Conservation (phyloP, 169 alveolate genomes). For the Cryptosporidium andersoni region DNA sequence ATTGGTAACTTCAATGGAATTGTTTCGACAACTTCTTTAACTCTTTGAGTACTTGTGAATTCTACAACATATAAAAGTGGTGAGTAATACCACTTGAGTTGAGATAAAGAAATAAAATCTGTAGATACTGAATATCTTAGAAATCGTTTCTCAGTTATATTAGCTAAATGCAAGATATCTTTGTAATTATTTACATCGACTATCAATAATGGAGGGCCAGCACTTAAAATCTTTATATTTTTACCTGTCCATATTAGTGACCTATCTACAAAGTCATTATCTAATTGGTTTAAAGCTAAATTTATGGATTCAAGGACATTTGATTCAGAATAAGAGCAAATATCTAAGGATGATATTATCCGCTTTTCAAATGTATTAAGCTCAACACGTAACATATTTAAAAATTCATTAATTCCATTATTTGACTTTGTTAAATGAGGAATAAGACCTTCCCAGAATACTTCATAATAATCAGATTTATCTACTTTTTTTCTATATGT, state of each 20-base stretch:
- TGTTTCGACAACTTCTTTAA: constrained; percentile 3
- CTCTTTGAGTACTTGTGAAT: neutral
- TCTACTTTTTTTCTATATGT: constrained; percentile 15
- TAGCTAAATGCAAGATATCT: constrained; percentile 23
- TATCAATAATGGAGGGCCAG: constrained; percentile 49
- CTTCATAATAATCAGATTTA: constrained; percentile 15
- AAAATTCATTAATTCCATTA: constrained; percentile 10
- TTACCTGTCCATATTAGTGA: constrained; percentile 64
- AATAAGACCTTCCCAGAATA: constrained; percentile 56
- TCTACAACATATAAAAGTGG: constrained; percentile 7
- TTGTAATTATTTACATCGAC: constrained; percentile 8
- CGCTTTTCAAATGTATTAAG: constrained; percentile 3
- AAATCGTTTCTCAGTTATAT: constrained; percentile 54
- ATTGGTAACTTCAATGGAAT: constrained; percentile 22
- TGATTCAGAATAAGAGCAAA: constrained; percentile 36
- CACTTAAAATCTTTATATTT: constrained; percentile 35
- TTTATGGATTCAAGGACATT: constrained; percentile 49
- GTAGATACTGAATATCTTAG: constrained; percentile 37
- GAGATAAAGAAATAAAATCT: constrained; percentile 55
- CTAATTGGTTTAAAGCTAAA: constrained; percentile 35
- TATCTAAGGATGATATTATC: neutral
- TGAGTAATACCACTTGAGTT: constrained; percentile 40
- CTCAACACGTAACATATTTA: constrained; percentile 9
- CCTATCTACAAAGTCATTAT: constrained; percentile 56
- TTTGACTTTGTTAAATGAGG: constrained; percentile 26